Base-by-base conservation (phyloP, 495 filamentous ascomycete genomes). In the Hyaloscypha hepaticicola region DNA sequence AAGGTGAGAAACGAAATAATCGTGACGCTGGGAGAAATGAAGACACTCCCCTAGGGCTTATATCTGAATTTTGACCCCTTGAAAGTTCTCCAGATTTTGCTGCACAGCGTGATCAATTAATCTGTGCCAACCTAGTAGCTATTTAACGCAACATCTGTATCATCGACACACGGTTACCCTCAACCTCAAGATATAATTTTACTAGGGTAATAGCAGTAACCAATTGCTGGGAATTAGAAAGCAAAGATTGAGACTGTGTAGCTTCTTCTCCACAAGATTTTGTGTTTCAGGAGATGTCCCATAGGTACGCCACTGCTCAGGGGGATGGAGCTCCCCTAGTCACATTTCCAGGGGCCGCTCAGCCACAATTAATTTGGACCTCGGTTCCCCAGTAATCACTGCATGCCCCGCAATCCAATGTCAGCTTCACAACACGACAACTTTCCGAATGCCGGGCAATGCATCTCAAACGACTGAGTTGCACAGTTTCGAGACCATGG, bases 361-460 rank as follows among this genome's bases (percentile, higher is more conserved):
- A 41, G 38, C 38, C 1, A 45, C 38, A 45, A 9, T 45, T 45
- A n/a, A n/a, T n/a, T 16, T 53, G 26, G 61, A 58, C 55, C 55
- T 64, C 55, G 61, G 55, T 53, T 58, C 41, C 55, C 41, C 61
- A 51, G 25, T 6, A 55, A 19, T 45, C 45, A 22, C 22, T 34
- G 26, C 38, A 25, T n/a, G 49, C 51, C 49, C 28, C 51, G 48
- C 26, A 38, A 27, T 29, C 61, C 38, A 21, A 48, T 34, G 26
- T 58, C 53, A 58, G 41, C 25, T 21, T 28, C 31, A 25, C 50
- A n/a, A 22, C 16, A 57, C 33, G 29, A 25, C 28, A 31, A 41
- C 5, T 16, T 8, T 55, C n/a, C 34, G 16, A 61, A 66, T 62
- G 64, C 27, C 28, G 58, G 16, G 41, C 64, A 58, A 66, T 66